A percentile compares a stretch with the other conserved stretches of the same genome.
phyloP scores from a whole-genome alignment of 305 asterid genomes.

The Nicotiana rustica region DNA sequence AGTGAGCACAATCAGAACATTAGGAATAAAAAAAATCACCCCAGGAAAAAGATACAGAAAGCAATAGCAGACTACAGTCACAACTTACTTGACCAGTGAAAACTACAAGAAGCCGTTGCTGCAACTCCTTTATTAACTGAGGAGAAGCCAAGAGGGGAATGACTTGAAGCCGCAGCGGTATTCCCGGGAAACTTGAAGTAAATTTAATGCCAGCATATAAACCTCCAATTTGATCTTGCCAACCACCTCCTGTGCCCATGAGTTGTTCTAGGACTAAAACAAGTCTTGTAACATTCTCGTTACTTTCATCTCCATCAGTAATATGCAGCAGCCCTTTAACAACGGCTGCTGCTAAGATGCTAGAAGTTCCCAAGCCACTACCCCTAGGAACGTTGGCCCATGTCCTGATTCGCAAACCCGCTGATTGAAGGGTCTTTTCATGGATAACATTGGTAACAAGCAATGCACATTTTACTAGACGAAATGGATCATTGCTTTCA shows the following conservation, averaged over 20 bases:
- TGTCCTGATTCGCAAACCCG: constrained; percentile 76
- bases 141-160: constrained; percentile 82
- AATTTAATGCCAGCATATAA: constrained; percentile 92
- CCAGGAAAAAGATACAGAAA: too few species aligned
- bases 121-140: constrained; percentile 68
- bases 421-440: constrained; percentile 49
- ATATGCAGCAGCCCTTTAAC: constrained; percentile 89
- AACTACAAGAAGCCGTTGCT: constrained; percentile 83
- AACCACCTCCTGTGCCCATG: constrained; percentile 99
- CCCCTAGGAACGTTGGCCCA: constrained; percentile 99
- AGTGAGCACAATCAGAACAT: too few species aligned
- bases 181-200: constrained; percentile 87
- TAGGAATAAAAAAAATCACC: too few species aligned
- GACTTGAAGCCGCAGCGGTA: constrained; percentile 86
- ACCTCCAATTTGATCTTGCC: constrained; percentile 99
- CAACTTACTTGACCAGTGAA: constrained; percentile 91
- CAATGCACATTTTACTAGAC: constrained; percentile 92
- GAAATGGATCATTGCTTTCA: constrained; percentile 75
- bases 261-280: constrained; percentile 92
- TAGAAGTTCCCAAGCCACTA: constrained; percentile 97
- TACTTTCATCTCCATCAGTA: constrained; percentile 75
- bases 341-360: constrained; percentile 94
- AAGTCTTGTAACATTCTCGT: constrained; percentile 83
- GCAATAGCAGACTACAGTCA: neutral
- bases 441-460: constrained; percentile 68